phyloP scores from a whole-genome alignment of 2,329 filamentous ascomycete species.

The Penicillium rolfsii region DNA sequence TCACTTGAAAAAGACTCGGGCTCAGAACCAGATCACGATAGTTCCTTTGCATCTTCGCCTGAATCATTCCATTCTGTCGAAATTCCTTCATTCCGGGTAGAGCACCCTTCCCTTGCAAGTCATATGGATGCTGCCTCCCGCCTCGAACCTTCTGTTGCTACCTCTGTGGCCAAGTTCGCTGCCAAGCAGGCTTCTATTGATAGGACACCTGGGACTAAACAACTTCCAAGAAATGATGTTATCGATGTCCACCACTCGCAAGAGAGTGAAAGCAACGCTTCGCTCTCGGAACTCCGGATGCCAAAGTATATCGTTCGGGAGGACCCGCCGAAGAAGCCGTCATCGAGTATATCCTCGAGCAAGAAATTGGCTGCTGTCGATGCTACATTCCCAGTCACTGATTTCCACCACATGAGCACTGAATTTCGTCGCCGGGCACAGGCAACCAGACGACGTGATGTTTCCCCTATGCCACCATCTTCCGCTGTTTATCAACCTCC shows the following conservation, averaged over 20 bases:
- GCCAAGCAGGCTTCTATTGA: background rate
- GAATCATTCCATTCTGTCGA: conserved; percentile 50
- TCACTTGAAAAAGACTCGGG: background rate
- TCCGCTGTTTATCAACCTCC: conserved; percentile 63
- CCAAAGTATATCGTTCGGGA: conserved; percentile 7
- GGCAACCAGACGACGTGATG: conserved; percentile 57
- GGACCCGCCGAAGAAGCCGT: conserved; percentile 9
- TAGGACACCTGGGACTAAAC: background rate
- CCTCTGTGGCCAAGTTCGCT: background rate
- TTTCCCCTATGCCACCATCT: conserved; percentile 69
- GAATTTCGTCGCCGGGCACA: conserved; percentile 59
- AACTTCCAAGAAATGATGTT: background rate
- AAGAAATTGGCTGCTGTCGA: conserved; percentile 22
- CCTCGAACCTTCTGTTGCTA: background rate
- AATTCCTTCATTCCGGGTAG: conserved; percentile 26
- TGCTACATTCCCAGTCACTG: conserved; percentile 34
- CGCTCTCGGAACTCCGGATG: background rate
- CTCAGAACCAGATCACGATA: conserved; percentile 32
- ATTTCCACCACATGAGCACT: conserved; percentile 37
- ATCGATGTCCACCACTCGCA: background rate
- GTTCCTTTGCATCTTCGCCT: conserved; percentile 41
- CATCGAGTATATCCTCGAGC: conserved; percentile 8
- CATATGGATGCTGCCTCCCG: conserved; percentile 19
- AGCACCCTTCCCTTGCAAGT: conserved; percentile 27
- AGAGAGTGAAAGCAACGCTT: background rate